phyloP scores from a whole-genome alignment of 1,284 basidiomycete species.

The Cutaneotrichosporon sp. region DNA sequence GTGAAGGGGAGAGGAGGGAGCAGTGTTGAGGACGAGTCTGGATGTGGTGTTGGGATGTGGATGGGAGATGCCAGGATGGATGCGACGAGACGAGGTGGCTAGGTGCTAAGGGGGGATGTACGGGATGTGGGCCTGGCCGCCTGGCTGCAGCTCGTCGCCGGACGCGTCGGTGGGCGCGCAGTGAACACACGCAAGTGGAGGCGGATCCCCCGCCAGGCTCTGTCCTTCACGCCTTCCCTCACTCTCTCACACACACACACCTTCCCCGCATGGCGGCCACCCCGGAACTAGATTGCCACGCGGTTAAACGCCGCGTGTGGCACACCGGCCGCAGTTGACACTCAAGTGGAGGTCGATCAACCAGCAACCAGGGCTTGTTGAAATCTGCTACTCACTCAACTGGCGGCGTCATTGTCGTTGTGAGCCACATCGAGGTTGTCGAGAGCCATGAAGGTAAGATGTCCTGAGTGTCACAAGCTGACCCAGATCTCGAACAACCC shows the following conservation, averaged over 20 bases:
- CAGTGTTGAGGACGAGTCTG: background rate
- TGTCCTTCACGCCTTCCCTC: no score
- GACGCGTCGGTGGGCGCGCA: no score
- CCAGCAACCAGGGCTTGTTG: background rate
- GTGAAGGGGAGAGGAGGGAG: background rate
- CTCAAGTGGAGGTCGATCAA: background rate
- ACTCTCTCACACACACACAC: no score
- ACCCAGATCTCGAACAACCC: conserved; percentile 69
- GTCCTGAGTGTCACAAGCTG: background rate
- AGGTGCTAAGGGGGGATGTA: no score
- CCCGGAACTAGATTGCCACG: background rate
- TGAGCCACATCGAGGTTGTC: background rate
- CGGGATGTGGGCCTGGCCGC: no score
- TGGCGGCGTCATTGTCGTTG: background rate
- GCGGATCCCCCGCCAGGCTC: no score
- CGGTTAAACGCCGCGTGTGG: background rate
- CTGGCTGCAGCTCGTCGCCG: no score
- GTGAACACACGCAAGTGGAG: no score
- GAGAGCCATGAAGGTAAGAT: conserved; percentile 16
- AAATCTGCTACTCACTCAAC: background rate
- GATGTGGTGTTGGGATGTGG: background rate
- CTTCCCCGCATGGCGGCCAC: background rate
- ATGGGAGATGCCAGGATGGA: background rate
- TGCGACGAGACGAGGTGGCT: background rate
- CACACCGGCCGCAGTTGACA: background rate